Evolutionary conservation across 306 rosid species (phyloP).

Genomic region (Sesbania bispinosa): DNA sequence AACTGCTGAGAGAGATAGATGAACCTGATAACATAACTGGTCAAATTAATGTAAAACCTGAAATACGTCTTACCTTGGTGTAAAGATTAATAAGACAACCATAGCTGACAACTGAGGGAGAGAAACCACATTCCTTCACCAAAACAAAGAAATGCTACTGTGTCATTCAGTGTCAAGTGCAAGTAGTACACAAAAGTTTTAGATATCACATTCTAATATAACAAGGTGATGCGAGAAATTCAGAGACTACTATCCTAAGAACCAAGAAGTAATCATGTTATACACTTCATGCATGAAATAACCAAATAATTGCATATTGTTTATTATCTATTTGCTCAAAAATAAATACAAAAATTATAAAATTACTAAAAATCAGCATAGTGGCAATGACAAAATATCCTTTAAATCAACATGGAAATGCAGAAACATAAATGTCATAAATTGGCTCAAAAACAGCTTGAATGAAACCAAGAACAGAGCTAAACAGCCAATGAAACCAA

Average conservation of each 20-base stretch:
- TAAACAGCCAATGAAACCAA: not conserved
- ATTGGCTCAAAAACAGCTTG: not conserved
- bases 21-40: not conserved
- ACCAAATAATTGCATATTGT: not conserved
- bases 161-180: slow-evolving; percentile 4
- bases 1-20: not conserved
- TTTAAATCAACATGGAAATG: not conserved
- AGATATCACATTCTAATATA: slow-evolving; percentile 4
- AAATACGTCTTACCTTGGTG: slow-evolving; percentile 58
- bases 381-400: not conserved
- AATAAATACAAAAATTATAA: not conserved
- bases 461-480: not conserved
- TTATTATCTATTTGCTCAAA: not conserved
- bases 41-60: slow-evolving; percentile 8
- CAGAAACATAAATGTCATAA: not conserved
- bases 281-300: slow-evolving; percentile 6
- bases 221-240: not conserved
- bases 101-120: slow-evolving; percentile 86
- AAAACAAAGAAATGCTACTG: slow-evolving; percentile 12
- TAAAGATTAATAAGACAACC: slow-evolving; percentile 93
- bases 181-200: not conserved
- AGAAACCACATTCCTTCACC: slow-evolving; percentile 87
- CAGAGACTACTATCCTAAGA: not conserved
- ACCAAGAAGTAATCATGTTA: not conserved
- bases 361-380: not conserved